Conservation (phyloP, 306 rosid species). For the Lithocarpus polystachyus region DNA sequence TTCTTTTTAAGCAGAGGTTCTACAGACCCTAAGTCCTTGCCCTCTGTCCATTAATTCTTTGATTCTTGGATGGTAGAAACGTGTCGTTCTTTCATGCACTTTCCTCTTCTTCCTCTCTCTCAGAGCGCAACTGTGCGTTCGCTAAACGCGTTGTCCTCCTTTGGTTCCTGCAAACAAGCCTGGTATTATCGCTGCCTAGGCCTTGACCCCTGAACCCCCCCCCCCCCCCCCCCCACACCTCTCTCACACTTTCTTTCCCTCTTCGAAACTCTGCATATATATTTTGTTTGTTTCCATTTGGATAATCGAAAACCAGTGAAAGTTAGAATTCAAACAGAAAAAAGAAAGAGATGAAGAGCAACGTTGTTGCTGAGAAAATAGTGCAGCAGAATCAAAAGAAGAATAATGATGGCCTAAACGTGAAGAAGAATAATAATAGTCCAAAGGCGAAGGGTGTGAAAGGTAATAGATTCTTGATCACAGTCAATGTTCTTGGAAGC, state of each 20-base stretch:
- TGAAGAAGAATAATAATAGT: not conserved
- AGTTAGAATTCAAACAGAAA: not conserved
- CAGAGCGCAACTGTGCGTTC: not conserved
- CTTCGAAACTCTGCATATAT: too few relatives aligned
- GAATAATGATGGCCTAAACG: not conserved
- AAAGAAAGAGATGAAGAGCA: not conserved
- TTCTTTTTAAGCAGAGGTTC: too few relatives aligned
- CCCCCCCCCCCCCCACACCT: too few relatives aligned
- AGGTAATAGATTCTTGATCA: constrained; percentile 19
- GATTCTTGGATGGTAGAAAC: too few relatives aligned
- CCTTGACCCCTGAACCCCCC: not conserved
- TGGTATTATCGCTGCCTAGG: constrained; percentile 9
- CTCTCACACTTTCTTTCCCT: too few relatives aligned
- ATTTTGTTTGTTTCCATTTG: not conserved
- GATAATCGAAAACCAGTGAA: not conserved
- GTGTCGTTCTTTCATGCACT: not conserved
- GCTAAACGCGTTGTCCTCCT: not conserved
- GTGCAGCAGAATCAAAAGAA: not conserved
- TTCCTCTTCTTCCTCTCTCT: not conserved
- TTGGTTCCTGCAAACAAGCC: not conserved
- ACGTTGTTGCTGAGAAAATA: not conserved
- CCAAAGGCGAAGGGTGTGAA: not conserved
- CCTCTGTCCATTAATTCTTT: too few relatives aligned
- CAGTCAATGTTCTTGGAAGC: constrained; percentile 3
- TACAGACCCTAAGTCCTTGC: too few relatives aligned